A percentile compares a stretch with the other conserved stretches of the same genome.
These are phyloP conservation scores for Brachypodium distachyon DNA, from an alignment of 202 grass and related monocot species.

Conservation along the genomic window DNA sequence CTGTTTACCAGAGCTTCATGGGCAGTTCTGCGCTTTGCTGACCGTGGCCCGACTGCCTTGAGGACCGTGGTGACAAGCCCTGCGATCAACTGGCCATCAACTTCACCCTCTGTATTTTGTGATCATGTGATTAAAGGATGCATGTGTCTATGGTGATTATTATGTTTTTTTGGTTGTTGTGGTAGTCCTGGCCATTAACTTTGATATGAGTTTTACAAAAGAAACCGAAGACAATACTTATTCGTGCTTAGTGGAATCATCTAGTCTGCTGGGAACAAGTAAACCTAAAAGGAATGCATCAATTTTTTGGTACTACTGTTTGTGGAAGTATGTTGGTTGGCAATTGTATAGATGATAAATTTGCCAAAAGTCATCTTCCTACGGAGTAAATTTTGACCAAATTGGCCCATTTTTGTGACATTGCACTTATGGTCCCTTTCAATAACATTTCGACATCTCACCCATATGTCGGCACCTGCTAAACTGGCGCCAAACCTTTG, in stretches of 20 bases:
- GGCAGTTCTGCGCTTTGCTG: too few species aligned
- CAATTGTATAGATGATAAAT: background rate
- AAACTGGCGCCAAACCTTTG: too few species aligned
- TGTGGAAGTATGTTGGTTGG: background rate
- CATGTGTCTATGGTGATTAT: background rate
- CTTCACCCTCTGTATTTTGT: background rate
- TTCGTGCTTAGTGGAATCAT: background rate
- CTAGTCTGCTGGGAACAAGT: background rate
- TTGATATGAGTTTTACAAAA: background rate
- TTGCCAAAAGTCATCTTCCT: background rate
- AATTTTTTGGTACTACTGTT: background rate
- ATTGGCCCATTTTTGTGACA: too few species aligned
- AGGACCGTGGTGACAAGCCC: too few species aligned
- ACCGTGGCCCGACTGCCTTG: too few species aligned
- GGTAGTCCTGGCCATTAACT: background rate
- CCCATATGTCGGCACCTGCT: too few species aligned
- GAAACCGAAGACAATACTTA: background rate
- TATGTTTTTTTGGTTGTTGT: background rate
- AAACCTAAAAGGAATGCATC: background rate
- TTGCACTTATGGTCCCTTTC: too few species aligned
- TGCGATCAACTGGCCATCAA: too few species aligned
- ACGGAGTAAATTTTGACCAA: too few species aligned
- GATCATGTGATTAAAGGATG: background rate
- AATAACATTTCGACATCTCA: too few species aligned
- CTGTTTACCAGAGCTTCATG: too few species aligned